phyloP scores from a whole-genome alignment of 192 early-diverging fungal species.

The Backusella luteola region DNA sequence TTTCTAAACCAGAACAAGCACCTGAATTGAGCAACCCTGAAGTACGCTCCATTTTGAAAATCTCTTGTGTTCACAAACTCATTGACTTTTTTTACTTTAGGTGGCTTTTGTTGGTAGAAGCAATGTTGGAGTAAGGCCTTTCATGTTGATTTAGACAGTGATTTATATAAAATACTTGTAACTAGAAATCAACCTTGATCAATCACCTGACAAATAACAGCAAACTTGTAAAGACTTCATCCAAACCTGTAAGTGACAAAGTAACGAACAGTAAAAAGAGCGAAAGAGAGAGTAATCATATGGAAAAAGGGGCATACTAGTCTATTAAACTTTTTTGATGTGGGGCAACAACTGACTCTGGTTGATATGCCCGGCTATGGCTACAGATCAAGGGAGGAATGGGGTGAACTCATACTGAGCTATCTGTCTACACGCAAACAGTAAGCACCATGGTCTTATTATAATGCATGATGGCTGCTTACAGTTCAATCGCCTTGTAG shows the following conservation, averaged over 20 bases:
- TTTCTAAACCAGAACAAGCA: conserved; percentile 27
- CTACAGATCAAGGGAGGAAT: conserved; percentile 48
- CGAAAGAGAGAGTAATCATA: neutral
- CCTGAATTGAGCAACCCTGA: conserved; percentile 23
- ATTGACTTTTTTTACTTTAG: conserved; percentile 19
- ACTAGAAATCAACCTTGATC: conserved; percentile 53
- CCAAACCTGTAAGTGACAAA: conserved; percentile 44
- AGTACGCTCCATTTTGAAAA: neutral
- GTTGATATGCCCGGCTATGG: conserved; percentile 63
- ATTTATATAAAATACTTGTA: neutral
- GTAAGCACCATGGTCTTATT: conserved; percentile 19
- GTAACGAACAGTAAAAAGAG: neutral
- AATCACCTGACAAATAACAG: conserved; percentile 48
- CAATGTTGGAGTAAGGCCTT: conserved; percentile 48
- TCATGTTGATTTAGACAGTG: too few species aligned
- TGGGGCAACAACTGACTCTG: conserved; percentile 41
- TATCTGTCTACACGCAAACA: conserved; percentile 42
- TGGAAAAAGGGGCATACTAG: conserved; percentile 46
- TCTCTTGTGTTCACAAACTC: neutral
- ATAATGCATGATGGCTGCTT: too few species aligned
- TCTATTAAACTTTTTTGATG: conserved; percentile 53
- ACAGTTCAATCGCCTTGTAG: conserved; percentile 17
- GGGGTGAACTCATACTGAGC: conserved; percentile 48
- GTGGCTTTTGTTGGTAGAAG: conserved; percentile 56
- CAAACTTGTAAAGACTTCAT: conserved; percentile 50